Base-by-base conservation (phyloP, 2,329 filamentous ascomycete genomes). In the Gnomoniopsis sp. region DNA sequence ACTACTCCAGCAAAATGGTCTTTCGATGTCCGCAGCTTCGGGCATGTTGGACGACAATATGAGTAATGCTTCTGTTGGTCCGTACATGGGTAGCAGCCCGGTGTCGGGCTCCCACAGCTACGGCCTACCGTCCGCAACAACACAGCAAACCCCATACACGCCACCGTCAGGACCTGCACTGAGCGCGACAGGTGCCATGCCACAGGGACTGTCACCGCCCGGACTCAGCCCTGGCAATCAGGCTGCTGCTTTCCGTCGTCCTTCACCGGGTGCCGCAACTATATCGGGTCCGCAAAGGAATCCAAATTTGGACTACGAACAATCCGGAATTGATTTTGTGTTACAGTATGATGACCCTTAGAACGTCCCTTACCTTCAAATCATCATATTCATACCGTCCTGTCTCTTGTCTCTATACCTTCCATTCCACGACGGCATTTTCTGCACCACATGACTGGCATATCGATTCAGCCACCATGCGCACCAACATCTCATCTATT, bases 311-410 rank as follows among this genome's bases (percentile, higher is more conserved):
- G 88, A 93, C 71, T 88, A 90, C 76, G 89, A 93, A 72, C 88
- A 92, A 72, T 85, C 90, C 67, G 90, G 90, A 70, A 92, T 95
- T 77, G 90, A 95, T 75, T 93, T 95, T 78, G 90, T 95, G 69
- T 84, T 95, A 83, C 89, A 89, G 90, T 95, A 92, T 83, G 90
- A 84, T 71, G 70, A 71, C 73, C 78, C 79, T 74, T 82, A 83
- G 75, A 82, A 80, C 80, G 84, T 72, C 88, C 88, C 75, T 80
- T 83, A 72, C 86, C 85, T 76, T 84, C 84, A 77, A 83, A 83
- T 71, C 83, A 79, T 66, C 77, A 82, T 69, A 82, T 53, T 50
- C 21, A 23, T 54, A 58, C 53, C 57, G 55, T 26, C n/a, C 22
- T 30, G 17, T 49, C 47, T 26, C 23, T 17, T 8, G 22, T 30